A percentile compares a stretch with the other conserved stretches of the same genome.
phyloP scores from a whole-genome alignment of 768 basidiomycete genomes.

The Paxillus rubicundulus region DNA sequence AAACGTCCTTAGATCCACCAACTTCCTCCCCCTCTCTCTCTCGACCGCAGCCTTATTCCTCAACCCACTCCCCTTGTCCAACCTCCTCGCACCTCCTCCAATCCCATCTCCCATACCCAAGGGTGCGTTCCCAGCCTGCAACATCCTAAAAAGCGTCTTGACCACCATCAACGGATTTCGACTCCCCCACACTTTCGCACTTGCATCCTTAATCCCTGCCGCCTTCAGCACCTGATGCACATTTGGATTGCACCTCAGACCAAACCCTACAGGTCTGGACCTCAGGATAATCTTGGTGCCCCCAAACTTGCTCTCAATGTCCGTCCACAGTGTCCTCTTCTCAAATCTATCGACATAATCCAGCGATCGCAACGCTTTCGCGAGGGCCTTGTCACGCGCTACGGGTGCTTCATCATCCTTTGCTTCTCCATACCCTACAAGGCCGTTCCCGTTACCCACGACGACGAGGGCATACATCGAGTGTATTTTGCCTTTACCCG shows the following conservation, averaged over 20 bases:
- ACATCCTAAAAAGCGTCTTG: constrained; percentile 78
- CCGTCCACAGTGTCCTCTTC: constrained; percentile 91
- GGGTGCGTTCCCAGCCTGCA: constrained; percentile 83
- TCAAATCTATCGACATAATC: constrained; percentile 96
- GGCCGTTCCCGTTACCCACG: constrained; percentile 79
- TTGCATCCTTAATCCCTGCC: constrained; percentile 92
- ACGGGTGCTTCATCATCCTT: constrained; percentile 59
- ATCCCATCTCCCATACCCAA: constrained; percentile 79
- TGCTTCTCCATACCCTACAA: constrained; percentile 81
- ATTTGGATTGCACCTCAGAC: constrained; percentile 83
- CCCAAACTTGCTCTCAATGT: constrained; percentile 82
- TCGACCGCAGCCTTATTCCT: constrained; percentile 68
- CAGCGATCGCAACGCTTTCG: constrained; percentile 79
- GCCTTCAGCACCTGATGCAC: constrained; percentile 89
- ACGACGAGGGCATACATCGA: constrained; percentile 62
- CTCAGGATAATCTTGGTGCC: constrained; percentile 78
- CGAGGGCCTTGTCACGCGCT: constrained; percentile 58
- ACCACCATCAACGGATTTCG: constrained; percentile 74
- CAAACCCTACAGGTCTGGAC: constrained; percentile 86
- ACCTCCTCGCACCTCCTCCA: constrained; percentile 66
- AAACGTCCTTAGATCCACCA: constrained; percentile 63
- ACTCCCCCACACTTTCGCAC: constrained; percentile 94
- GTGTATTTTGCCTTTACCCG: constrained; percentile 87
- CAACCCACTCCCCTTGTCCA: constrained; percentile 77
- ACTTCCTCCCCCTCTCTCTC: constrained; percentile 76